A percentile compares a stretch with the other conserved stretches of the same genome.
These are phyloP conservation scores for Sicyos baderoa DNA, from an alignment of 306 rosid species.

Conservation along the genomic window DNA sequence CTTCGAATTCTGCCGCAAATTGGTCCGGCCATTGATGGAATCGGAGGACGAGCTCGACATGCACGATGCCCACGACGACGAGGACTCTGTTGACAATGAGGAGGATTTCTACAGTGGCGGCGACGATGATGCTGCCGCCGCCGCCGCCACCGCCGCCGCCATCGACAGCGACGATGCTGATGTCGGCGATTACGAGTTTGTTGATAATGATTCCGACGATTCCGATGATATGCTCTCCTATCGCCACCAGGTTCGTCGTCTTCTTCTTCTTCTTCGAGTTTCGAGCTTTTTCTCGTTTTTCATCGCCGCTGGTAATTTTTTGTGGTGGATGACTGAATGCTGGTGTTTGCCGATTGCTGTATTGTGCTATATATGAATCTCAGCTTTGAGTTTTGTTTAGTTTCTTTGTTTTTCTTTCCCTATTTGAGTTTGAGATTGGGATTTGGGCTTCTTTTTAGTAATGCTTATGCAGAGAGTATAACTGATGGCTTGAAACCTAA, in stretches of 20 bases:
- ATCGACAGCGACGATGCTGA: conserved; percentile 58
- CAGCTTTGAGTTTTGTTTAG: not conserved
- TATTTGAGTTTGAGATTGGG: not conserved
- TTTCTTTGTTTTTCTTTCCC: not conserved
- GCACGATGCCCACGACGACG: conserved; percentile 47
- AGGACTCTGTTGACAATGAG: conserved; percentile 35
- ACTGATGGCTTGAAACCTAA: not conserved
- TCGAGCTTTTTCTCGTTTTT: not conserved
- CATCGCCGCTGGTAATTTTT: not conserved
- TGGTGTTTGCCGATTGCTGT: not conserved
- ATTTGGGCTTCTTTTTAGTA: not conserved
- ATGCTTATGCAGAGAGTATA: not conserved
- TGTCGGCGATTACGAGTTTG: conserved; percentile 49
- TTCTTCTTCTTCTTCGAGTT: too few species aligned
- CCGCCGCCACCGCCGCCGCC: not conserved
- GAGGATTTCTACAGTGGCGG: conserved; percentile 51
- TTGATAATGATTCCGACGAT: conserved; percentile 55
- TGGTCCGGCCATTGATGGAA: conserved; percentile 28
- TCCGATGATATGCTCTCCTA: conserved; percentile 39
- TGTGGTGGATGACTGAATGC: not conserved
- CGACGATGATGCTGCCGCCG: conserved; percentile 40
- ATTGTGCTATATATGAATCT: not conserved
- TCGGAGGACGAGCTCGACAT: conserved; percentile 53
- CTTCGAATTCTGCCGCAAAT: not conserved
- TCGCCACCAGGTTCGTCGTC: conserved; percentile 44